A percentile compares a stretch with the other conserved stretches of the same genome.
These are phyloP conservation scores for Arthrobotrys conoides DNA, from an alignment of 2,329 filamentous ascomycete genomes.

Conservation along the genomic window DNA sequence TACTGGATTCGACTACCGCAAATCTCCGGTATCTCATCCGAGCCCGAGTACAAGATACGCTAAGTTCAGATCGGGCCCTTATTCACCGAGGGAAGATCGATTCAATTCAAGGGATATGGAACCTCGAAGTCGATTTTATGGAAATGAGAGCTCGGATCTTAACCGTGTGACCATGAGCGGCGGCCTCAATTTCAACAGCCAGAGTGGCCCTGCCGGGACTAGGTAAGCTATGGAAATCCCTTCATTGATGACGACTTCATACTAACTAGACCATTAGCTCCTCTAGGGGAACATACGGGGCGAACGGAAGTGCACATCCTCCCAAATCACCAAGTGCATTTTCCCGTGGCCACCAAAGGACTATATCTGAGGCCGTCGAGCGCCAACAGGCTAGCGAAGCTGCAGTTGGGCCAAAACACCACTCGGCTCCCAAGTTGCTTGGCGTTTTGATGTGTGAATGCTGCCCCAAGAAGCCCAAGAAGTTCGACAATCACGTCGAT, in stretches of 20 bases:
- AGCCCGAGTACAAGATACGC: constrained; percentile 51
- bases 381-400: constrained; percentile 56
- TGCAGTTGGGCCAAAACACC: constrained; percentile 67
- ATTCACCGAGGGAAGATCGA: constrained; percentile 55
- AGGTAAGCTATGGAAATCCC: constrained; percentile 21
- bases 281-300: constrained; percentile 33
- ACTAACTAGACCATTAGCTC: constrained; percentile 18
- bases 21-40: constrained; percentile 56
- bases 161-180: constrained; percentile 56
- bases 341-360: constrained; percentile 57
- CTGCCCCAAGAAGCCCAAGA: constrained; percentile 96
- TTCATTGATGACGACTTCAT: background rate
- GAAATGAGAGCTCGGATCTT: constrained; percentile 43
- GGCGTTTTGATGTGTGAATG: constrained; percentile 86
- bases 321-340: constrained; percentile 49
- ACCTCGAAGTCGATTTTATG: constrained; percentile 47
- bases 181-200: constrained; percentile 53
- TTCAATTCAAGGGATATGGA: constrained; percentile 24
- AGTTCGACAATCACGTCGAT: constrained; percentile 87
- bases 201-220: constrained; percentile 55
- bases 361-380: constrained; percentile 54
- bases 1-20: constrained; percentile 53
- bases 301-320: constrained; percentile 29
- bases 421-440: constrained; percentile 71
- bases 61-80: constrained; percentile 54